These are phyloP conservation scores for Fusarium sp. DNA, from an alignment of 2,329 filamentous ascomycete genomes.

Conservation along the genomic window DNA sequence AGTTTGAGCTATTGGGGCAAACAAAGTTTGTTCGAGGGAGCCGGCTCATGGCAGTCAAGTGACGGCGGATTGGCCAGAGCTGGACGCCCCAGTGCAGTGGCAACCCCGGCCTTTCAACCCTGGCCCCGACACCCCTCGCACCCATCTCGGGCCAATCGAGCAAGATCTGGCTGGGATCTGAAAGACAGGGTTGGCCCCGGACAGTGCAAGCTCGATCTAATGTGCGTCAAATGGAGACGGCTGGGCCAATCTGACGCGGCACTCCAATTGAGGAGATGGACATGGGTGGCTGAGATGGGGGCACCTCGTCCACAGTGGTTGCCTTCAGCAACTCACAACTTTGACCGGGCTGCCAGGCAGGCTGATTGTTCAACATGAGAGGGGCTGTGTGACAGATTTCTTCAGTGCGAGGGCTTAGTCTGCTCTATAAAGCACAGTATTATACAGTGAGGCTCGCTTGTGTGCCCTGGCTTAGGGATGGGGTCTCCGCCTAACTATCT, in stretches of 20 bases:
- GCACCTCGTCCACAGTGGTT: conserved; percentile 17
- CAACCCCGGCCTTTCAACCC: conserved; percentile 21
- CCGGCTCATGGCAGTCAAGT: conserved; percentile 8
- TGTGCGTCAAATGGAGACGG: conserved; percentile 31
- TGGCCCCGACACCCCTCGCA: conserved; percentile 17
- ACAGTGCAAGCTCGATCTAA: conserved; percentile 39
- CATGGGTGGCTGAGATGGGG: background rate
- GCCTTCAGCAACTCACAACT: conserved; percentile 4
- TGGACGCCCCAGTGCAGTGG: conserved; percentile 35
- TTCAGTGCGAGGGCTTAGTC: conserved; percentile 1
- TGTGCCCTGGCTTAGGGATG: conserved; percentile 30
- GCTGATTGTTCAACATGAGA: conserved; percentile 19
- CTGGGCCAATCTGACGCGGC: conserved; percentile 26
- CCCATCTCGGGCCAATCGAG: conserved; percentile 29
- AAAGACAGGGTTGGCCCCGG: conserved; percentile 37
- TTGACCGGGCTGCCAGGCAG: background rate
- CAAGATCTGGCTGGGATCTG: conserved; percentile 37
- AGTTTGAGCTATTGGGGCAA: conserved; percentile 21
- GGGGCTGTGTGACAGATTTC: conserved; percentile 21
- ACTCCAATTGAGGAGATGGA: conserved; percentile 16
- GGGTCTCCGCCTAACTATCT: conserved; percentile 31
- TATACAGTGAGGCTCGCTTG: conserved; percentile 4
- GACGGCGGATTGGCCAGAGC: conserved; percentile 19
- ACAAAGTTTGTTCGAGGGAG: conserved; percentile 24
- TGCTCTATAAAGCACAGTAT: conserved; percentile 10